These are phyloP conservation scores for Calonectria pseudoturangicola DNA, from an alignment of 2,329 filamentous ascomycete species.

Conservation along the genomic window DNA sequence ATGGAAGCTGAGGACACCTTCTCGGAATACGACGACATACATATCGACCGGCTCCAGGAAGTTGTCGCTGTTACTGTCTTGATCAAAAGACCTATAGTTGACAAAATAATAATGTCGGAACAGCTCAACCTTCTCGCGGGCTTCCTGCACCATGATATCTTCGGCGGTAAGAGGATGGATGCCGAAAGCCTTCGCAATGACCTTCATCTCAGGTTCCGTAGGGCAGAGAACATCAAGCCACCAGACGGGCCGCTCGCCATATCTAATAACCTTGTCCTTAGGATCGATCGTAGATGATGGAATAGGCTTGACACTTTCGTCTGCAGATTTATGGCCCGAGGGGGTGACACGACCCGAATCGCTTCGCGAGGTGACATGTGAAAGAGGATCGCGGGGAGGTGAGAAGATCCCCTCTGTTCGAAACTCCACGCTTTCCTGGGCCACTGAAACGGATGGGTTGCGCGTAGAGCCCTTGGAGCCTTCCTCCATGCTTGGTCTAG, in stretches of 20 bases:
- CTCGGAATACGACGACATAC: conserved; percentile 97
- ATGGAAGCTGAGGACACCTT: conserved; percentile 97
- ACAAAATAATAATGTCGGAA: conserved; percentile 99
- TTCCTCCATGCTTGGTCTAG: conserved; percentile 56
- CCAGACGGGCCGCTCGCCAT: conserved; percentile 92
- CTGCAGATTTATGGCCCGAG: conserved; percentile 63
- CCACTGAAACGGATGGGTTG: conserved; percentile 65
- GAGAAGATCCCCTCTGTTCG: conserved; percentile 53
- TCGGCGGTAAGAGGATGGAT: conserved; percentile 97
- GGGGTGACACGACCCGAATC: conserved; percentile 70
- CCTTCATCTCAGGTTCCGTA: conserved; percentile 96
- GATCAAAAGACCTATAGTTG: conserved; percentile 98
- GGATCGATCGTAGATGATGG: conserved; percentile 46
- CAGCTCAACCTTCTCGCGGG: conserved; percentile 97
- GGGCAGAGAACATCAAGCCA: conserved; percentile 96
- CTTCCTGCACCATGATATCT: conserved; percentile 98
- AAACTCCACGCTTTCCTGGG: conserved; percentile 47
- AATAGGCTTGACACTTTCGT: conserved; percentile 47
- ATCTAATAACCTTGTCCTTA: conserved; percentile 70
- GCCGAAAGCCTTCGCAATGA: conserved; percentile 92
- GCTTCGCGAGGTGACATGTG: conserved; percentile 56
- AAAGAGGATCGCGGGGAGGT: conserved; percentile 55
- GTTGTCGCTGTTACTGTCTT: conserved; percentile 90
- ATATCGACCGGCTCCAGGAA: conserved; percentile 97
- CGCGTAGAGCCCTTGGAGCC: conserved; percentile 68